phyloP scores from a whole-genome alignment of 805 yeast genomes.

The Metschnikowia hibisci region DNA sequence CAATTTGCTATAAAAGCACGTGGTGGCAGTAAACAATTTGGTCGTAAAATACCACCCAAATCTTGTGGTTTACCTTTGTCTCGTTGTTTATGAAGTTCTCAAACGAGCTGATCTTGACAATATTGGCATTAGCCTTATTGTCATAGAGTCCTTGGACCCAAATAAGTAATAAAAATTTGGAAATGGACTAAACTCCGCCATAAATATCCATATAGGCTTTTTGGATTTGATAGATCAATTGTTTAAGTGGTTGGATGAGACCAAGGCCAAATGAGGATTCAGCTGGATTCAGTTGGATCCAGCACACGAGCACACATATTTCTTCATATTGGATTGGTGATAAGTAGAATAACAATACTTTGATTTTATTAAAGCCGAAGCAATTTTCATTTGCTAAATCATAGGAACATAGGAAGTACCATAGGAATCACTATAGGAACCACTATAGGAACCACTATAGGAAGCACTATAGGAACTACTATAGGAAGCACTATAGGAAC shows the following conservation, averaged over 20 bases:
- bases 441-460: too few species aligned
- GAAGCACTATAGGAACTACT: too few species aligned
- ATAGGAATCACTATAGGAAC: too few species aligned
- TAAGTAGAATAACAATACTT: constrained; percentile 58
- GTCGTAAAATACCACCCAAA: constrained; percentile 58
- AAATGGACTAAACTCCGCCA: constrained; percentile 53
- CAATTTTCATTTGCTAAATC: too few species aligned
- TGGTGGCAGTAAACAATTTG: constrained; percentile 55
- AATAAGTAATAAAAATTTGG: constrained; percentile 64
- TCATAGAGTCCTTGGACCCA: constrained; percentile 75
- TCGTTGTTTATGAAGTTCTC: constrained; percentile 54
- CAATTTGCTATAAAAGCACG: constrained; percentile 52
- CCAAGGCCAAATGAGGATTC: constrained; percentile 75
- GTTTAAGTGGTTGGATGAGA: constrained; percentile 61
- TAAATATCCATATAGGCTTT: constrained; percentile 45
- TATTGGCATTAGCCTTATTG: constrained; percentile 56
- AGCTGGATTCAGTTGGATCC: constrained; percentile 85
- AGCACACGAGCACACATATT: constrained; percentile 48
- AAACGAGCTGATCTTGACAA: constrained; percentile 45
- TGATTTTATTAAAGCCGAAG: constrained; percentile 19
- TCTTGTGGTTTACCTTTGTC: constrained; percentile 42
- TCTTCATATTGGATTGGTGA: constrained; percentile 62
- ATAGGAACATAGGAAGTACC: too few species aligned
- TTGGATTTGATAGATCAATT: constrained; percentile 61
- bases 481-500: too few species aligned